A percentile compares a stretch with the other conserved stretches of the same genome.
Evolutionary conservation across 2,329 filamentous ascomycete genomes (phyloP).

Genomic region (Trichoderma aggressivum): DNA sequence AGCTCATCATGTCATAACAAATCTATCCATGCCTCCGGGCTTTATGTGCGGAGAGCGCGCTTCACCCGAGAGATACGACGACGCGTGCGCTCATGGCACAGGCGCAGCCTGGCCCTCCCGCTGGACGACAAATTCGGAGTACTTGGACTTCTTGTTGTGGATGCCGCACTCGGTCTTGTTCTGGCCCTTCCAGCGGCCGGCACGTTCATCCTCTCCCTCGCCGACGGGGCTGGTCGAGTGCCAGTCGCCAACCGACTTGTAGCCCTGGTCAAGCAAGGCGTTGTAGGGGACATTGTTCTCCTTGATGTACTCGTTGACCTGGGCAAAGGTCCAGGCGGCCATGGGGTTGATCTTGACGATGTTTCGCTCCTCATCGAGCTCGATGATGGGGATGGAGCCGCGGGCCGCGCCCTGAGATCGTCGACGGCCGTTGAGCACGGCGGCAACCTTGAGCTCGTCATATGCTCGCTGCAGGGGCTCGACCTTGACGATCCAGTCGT

Average conservation of each 20-base stretch:
- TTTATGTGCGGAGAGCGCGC: neutral
- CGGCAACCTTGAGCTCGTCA: constrained; percentile 78
- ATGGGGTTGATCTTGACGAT: constrained; percentile 97
- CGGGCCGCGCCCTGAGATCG: constrained; percentile 91
- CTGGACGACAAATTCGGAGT: constrained; percentile 77
- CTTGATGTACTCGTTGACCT: constrained; percentile 84
- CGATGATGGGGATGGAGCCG: constrained; percentile 84
- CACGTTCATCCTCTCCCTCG: constrained; percentile 91
- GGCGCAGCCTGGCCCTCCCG: constrained; percentile 53
- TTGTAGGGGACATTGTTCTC: constrained; percentile 93
- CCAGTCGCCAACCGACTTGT: constrained; percentile 98
- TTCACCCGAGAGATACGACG: neutral
- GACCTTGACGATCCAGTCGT: constrained; percentile 97
- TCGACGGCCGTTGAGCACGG: constrained; percentile 87
- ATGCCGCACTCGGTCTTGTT: constrained; percentile 97
- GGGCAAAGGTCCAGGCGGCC: constrained; percentile 87
- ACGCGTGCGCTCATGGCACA: constrained; percentile 22
- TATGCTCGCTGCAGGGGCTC: constrained; percentile 94
- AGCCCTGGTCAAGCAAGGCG: constrained; percentile 82
- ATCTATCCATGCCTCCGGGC: neutral
- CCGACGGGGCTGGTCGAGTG: constrained; percentile 90
- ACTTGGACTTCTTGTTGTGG: constrained; percentile 95
- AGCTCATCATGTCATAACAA: constrained; percentile 11
- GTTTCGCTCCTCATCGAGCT: constrained; percentile 81
- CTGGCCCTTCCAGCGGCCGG: constrained; percentile 95